Base-by-base conservation (phyloP, 2,329 filamentous ascomycete species). In the Raffaelea ambrosiae region DNA sequence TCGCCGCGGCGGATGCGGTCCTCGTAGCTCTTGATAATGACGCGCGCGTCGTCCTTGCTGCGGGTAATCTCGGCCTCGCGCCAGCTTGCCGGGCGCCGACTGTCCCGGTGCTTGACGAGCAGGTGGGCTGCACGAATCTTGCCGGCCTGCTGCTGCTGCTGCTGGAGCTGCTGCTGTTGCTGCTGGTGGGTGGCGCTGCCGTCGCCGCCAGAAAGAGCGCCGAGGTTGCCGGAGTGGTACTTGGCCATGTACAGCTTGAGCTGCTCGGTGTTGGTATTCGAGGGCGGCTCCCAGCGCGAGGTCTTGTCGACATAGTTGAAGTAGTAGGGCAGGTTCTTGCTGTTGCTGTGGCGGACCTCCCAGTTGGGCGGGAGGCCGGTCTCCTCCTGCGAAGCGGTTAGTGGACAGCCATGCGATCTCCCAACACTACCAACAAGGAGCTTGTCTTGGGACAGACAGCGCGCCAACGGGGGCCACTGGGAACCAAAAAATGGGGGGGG, bases 291-390 rank as follows among this genome's bases (percentile, higher is more conserved):
- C 93, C 93, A 98, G 69, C 88, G 81, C 54, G 93, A 97, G 63
- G 88, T 82, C 66, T 90, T 91, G 54, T 88, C 87, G 57, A 70
- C 71, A 41, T 84, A 73, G 69, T 96, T 94, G 84, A 96, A 97
- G 74, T 97, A 98, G 76, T 98, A 98, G 35, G 93, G 93, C 33
- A 97, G 84, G 70, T 95, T 95, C 74, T 96, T 97, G 68, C 88
- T 95, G 74, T 96, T 95, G 67, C 88, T 95, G 72, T 94, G 88
- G 66, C 93, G 88, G 63, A 98, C 88, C 72, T 97, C 93, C 90
- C 91, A 96, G 66, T 83, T 81, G 44, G 81, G 66, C 53, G 90
- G 90, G 54, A 96, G 81, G 64, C 91, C 91, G 57, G 84, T 83
- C 48, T 89, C 85, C 61, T 77, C 70, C 81, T 85, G 57, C 8